Evolutionary conservation across 495 filamentous ascomycete species (phyloP).

Genomic region (Penicillium crystallinum): DNA sequence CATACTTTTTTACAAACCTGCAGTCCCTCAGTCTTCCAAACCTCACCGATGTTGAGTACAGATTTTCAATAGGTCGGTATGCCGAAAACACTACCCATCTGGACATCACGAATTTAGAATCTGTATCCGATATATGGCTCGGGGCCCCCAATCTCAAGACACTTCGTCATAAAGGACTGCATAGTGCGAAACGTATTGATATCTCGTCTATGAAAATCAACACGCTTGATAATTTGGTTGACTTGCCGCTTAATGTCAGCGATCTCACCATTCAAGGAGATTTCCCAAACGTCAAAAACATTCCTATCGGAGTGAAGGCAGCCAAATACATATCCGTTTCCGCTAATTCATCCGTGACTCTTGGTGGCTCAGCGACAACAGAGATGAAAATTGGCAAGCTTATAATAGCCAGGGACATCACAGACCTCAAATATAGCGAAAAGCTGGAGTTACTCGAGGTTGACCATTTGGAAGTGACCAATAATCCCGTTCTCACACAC

Average conservation of each 20-base stretch:
- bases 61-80: neutral
- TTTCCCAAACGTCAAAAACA: constrained; percentile 3
- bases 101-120: constrained; percentile 5
- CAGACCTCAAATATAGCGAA: neutral
- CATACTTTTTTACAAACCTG: neutral
- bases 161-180: constrained; percentile 1
- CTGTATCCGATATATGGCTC: neutral
- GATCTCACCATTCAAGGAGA: neutral
- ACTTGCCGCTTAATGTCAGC: neutral
- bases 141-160: neutral
- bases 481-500: neutral
- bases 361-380: constrained; percentile 1
- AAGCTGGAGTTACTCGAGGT: neutral
- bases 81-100: neutral
- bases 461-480: neutral
- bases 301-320: neutral
- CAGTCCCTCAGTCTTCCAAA: constrained; percentile 1
- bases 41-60: neutral
- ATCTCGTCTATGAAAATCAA: neutral
- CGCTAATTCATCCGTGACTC: neutral
- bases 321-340: neutral
- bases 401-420: neutral
- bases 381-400: neutral
- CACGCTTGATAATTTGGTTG: constrained; percentile 3
- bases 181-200: neutral